A percentile compares a stretch with the other conserved stretches of the same genome.
Evolutionary conservation across 305 asterid genomes (phyloP).

Genomic region (Fraxinus angustifolia): DNA sequence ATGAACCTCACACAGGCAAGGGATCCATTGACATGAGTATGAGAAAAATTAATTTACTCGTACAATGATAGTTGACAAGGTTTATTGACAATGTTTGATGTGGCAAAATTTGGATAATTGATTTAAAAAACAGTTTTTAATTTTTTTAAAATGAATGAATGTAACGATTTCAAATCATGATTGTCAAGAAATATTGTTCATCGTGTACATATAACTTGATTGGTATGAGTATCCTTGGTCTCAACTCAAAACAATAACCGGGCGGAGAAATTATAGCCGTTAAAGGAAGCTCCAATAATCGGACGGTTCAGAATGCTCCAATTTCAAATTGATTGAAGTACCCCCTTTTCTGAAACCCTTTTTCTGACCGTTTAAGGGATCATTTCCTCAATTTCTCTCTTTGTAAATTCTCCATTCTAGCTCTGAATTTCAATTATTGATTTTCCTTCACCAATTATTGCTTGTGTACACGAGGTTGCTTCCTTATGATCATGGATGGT

Average conservation of each 20-base stretch:
- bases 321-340: slow-evolving; percentile 33
- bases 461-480: background rate
- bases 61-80: too few relatives aligned
- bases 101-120: too few relatives aligned
- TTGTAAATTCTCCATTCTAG: slow-evolving; percentile 3
- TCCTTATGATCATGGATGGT: slow-evolving; percentile 41
- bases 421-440: slow-evolving; percentile 27
- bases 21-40: too few relatives aligned
- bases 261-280: slow-evolving; percentile 36
- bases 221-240: background rate
- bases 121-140: too few relatives aligned
- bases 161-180: too few relatives aligned
- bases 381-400: background rate
- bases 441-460: background rate
- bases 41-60: too few relatives aligned
- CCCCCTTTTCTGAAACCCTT: slow-evolving; percentile 5
- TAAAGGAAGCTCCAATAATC: slow-evolving; percentile 2
- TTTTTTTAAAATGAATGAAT: too few relatives aligned
- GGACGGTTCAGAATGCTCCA: slow-evolving; percentile 38
- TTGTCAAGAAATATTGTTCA: too few relatives aligned
- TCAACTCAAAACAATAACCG: background rate
- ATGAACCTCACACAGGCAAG: too few relatives aligned
- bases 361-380: slow-evolving; percentile 24
- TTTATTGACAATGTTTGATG: too few relatives aligned
- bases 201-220: too few relatives aligned